Evolutionary conservation across 2,329 filamentous ascomycete genomes (phyloP).

Genomic region (Colletotrichum kahawae): DNA sequence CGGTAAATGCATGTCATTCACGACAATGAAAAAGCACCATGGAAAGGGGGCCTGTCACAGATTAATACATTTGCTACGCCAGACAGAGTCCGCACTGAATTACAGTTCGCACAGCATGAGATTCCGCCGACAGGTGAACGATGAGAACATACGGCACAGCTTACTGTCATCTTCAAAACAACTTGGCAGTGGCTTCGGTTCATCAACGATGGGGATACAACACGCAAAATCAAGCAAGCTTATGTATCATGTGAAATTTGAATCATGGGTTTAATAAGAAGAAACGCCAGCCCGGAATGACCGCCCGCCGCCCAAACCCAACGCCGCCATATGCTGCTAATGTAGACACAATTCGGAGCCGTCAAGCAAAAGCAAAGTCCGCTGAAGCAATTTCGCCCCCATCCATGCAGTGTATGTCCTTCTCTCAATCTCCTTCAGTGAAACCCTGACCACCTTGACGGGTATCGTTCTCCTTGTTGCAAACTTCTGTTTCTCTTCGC

Average conservation of each 20-base stretch:
- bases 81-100: background rate
- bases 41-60: background rate
- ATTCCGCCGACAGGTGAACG: background rate
- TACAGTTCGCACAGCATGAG: background rate
- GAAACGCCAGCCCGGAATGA: background rate
- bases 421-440: slow-evolving; percentile 4
- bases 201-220: background rate
- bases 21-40: background rate
- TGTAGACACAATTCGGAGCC: background rate
- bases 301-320: background rate
- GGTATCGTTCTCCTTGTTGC: slow-evolving; percentile 45
- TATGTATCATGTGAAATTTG: background rate
- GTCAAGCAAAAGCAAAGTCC: background rate
- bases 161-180: background rate
- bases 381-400: background rate
- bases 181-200: background rate
- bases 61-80: background rate
- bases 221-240: background rate
- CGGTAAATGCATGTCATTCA: background rate
- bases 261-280: background rate
- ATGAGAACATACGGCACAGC: too few relatives aligned
- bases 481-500: slow-evolving; percentile 37
- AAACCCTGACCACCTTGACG: slow-evolving; percentile 27
- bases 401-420: background rate
- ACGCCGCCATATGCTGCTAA: slow-evolving; percentile 17